Base-by-base conservation (phyloP, 345 rosid species). In the Rhodomyrtus tomentosa region DNA sequence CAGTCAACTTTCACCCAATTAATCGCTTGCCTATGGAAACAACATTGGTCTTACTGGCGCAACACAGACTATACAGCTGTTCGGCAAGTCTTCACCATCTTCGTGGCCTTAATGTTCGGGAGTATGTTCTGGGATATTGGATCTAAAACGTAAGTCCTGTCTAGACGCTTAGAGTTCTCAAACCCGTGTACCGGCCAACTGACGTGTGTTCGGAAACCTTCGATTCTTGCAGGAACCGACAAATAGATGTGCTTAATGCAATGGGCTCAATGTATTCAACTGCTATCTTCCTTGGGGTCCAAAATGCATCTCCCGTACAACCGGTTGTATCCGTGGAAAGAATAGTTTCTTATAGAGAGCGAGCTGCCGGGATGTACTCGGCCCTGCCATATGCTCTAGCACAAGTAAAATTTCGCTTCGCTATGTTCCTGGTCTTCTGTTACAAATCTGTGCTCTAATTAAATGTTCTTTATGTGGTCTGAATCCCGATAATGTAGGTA, bases 301-400 rank as follows among this genome's bases (percentile, higher is more conserved):
- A 88, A 84, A 89, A 89, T 79, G 58, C 82, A 25, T 8, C 55
- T 7, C 40, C 92, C 3, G 92, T 91, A 48, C 92, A 90, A 82
- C 90, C 91, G 22, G 89, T 91, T 5, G 89, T 90, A 53, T 56
- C 90, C 2, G 80, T 88, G 68, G 93, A 92, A 86, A 88, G 93
- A 55, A 89, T 89, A 7, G 92, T 91, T 18, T 92, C 87, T 29
- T 92, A 91, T 53, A 83, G 91, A 83, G 94, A 91, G 62, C 84
- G 84, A 73, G 93, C 93, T 24, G 91, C 94, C 0, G 91, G 94
- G 82, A 92, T 92, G 94, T 92, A 92, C 54, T 90, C 92, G 20
- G 88, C 91, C 56, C 22, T 91, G 81, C 88, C 93, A 24, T 92
- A 90, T 58, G 94, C 94, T 25, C 84, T 87, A n/a, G 91, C 91